These are phyloP conservation scores for Mycena belliarum DNA, from an alignment of 768 basidiomycete species.

Conservation along the genomic window DNA sequence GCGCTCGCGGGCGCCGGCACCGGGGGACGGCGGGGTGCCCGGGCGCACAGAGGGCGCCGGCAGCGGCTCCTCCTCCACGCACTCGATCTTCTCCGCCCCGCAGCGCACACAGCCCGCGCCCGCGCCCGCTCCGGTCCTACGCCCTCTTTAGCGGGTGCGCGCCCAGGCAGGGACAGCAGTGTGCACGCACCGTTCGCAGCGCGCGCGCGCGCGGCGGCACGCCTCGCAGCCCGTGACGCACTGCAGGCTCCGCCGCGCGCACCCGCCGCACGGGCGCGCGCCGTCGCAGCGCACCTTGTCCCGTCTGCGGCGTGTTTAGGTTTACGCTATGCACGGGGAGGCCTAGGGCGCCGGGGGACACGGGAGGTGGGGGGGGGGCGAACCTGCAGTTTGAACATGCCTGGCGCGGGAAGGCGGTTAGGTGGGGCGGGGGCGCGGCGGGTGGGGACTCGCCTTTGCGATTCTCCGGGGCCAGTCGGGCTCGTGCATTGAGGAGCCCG, in stretches of 20 bases:
- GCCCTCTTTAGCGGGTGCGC: neutral
- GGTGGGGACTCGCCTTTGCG: constrained; percentile 42
- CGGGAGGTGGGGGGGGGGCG: neutral
- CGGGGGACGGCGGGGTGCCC: constrained; percentile 28
- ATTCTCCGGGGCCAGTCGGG: constrained; percentile 40
- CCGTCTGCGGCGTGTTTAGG: constrained; percentile 38
- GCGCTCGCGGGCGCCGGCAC: constrained; percentile 41
- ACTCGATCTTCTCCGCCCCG: constrained; percentile 50
- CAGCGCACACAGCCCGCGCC: constrained; percentile 55
- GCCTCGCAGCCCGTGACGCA: constrained; percentile 65
- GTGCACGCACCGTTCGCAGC: constrained; percentile 40
- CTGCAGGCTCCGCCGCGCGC: constrained; percentile 57
- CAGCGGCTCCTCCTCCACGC: constrained; percentile 33
- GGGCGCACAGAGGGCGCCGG: constrained; percentile 28
- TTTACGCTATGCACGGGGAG: neutral
- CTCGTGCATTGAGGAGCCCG: neutral
- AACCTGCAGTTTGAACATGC: constrained; percentile 64
- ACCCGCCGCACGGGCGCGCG: constrained; percentile 58
- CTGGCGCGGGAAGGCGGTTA: constrained; percentile 33
- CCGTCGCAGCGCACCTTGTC: constrained; percentile 67
- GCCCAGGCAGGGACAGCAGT: neutral
- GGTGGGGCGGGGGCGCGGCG: constrained; percentile 6
- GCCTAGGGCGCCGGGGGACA: neutral
- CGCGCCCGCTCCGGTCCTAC: constrained; percentile 33
- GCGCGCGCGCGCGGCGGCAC: constrained; percentile 57